These are phyloP conservation scores for Multifurca ochricompacta DNA, from an alignment of 768 basidiomycete species.

Conservation along the genomic window DNA sequence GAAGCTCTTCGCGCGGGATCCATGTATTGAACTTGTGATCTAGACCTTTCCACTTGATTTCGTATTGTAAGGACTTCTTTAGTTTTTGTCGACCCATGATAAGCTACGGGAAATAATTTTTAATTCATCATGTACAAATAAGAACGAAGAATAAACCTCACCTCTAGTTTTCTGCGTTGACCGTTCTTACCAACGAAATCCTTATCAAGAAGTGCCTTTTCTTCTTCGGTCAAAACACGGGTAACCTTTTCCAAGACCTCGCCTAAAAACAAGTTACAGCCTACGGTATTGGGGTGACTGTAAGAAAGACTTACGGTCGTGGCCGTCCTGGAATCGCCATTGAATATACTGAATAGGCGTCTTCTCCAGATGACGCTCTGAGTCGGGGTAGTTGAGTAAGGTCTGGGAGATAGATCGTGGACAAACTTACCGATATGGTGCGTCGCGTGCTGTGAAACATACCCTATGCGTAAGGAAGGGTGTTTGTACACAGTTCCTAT, in stretches of 20 bases:
- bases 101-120: constrained; percentile 37
- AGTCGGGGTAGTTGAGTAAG: constrained; percentile 4
- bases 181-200: constrained; percentile 92
- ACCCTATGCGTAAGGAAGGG: constrained; percentile 87
- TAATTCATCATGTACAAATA: constrained; percentile 8
- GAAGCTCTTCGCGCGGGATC: constrained; percentile 80
- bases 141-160: constrained; percentile 26
- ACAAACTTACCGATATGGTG: constrained; percentile 73
- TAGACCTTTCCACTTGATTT: constrained; percentile 78
- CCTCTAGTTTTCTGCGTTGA: constrained; percentile 85
- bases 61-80: constrained; percentile 93
- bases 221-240: constrained; percentile 83
- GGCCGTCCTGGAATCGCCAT: constrained; percentile 98
- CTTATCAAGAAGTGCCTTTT: constrained; percentile 66
- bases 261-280: constrained; percentile 35
- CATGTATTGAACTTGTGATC: constrained; percentile 88
- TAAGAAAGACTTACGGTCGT: constrained; percentile 65
- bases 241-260: constrained; percentile 89
- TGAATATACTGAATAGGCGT: constrained; percentile 96
- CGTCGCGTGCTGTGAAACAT: constrained; percentile 96
- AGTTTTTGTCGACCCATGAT: constrained; percentile 95
- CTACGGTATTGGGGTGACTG: constrained; percentile 8
- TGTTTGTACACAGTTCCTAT: constrained; percentile 91
- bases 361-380: constrained; percentile 91
- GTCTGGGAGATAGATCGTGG: background rate